phyloP scores from a whole-genome alignment of 108 stramenopile species.

The Chaetoceros muelleri region DNA sequence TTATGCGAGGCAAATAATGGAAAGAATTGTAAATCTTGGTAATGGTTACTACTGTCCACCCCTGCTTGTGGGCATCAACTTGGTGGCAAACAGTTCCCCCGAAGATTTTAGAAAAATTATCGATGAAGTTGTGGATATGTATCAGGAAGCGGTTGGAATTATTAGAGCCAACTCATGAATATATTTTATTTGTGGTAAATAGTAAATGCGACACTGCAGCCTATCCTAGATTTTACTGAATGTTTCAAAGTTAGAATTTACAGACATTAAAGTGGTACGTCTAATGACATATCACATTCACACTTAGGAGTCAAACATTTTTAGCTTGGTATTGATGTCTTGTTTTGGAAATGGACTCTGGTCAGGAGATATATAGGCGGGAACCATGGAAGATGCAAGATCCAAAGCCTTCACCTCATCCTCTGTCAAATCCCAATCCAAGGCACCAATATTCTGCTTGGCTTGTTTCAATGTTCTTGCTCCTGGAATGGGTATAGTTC shows the following conservation, averaged over 20 bases:
- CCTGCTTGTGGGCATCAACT: neutral
- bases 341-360: conserved; percentile 38
- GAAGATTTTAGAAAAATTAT: neutral
- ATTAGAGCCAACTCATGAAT: no score
- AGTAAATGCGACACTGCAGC: no score
- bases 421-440: conserved; percentile 35
- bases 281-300: no score
- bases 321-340: conserved; percentile 42
- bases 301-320: conserved; percentile 60
- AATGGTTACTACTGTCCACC: neutral
- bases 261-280: no score
- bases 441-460: conserved; percentile 35
- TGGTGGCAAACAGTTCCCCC: neutral
- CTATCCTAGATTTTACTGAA: no score
- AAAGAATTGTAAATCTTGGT: neutral
- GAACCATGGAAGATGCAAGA: conserved; percentile 26
- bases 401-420: conserved; percentile 45
- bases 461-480: conserved; percentile 49
- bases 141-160: neutral
- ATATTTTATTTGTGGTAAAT: no score
- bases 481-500: conserved; percentile 59
- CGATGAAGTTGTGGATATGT: neutral
- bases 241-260: no score
- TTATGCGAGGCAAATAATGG: neutral
- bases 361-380: conserved; percentile 29